Base-by-base conservation (phyloP, 2,329 filamentous ascomycete genomes). In the Colletotrichum melonis region DNA sequence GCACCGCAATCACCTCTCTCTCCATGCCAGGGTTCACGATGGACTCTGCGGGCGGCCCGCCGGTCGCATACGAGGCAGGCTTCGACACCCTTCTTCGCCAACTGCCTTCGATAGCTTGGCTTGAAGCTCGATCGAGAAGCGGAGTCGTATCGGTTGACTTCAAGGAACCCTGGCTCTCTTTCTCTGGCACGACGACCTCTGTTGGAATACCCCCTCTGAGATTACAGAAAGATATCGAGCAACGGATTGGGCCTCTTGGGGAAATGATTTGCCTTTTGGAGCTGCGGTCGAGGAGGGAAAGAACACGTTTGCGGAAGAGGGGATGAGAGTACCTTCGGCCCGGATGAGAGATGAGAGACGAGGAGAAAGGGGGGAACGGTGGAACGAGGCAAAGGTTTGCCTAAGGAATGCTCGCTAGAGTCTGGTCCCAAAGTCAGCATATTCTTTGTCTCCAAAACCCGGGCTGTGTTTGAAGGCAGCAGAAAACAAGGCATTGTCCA, bases 31-130 rank as follows among this genome's bases (percentile, higher is more conserved):
- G 59, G 32, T n/a, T 49, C 22, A 42, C n/a, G 67, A 73, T 59
- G 42, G 54, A 49, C 14, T 49, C 28, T 55, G 67, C 46, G 26
- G 35, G 30, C 69, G 69, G 66, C 69, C 69, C 69, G 66, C 59
- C 30, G 42, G 56, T 72, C 26, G 58, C 69, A 72, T 69, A 26
- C 24, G 52, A 64, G 42, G 42, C 54, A 59, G 42, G 12, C 59
- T 72, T 32, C 2, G 24, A 42, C 42, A 63, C 59, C 58, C 52
- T 69, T 42, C 38, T 42, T 64, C 54, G 16, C 38, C 11, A 28
- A 67, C n/a, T 11, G 38, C 28, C 22, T 55, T 64, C n/a, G 60
- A 28, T 22, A 22, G 16, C 24, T n/a, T 19, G 52, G 22, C 28
- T 16, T 59, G 24, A 55, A 46, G 12, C 42, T 64, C 54, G 66